Evolutionary conservation across 2,329 filamentous ascomycete genomes (phyloP), one percentile per base, ranked within the genome.

Genomic region (Clarireedia homoeocarpa): DNA sequence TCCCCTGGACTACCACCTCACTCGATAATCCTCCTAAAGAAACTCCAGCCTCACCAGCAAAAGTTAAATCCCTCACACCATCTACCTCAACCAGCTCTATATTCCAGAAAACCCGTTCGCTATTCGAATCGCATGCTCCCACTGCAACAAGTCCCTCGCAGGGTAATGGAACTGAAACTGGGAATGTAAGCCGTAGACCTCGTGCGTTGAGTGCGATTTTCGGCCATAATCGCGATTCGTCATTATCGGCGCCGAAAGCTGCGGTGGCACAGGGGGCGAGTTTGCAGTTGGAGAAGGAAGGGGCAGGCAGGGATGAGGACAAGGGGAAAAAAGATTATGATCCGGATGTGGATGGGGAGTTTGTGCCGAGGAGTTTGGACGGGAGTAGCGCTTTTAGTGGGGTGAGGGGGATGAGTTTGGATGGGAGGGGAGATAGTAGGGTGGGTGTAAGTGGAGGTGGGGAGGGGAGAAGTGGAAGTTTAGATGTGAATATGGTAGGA

Each of bases 61-160:
- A 51, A 17, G 6, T 38, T 39, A 48, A n/a, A 47, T 17, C 44
- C 7, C 15, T 47, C 44, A 9, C 54, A 26, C 56, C 59, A 17
- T 47, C 55, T n/a, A 61, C 48, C 20, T 59, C 60, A n/a, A 42
- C 51, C 14, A 60, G 52, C 27, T 59, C 51, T 17, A 59, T 66
- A 39, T 66, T 66, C 48, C 59, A 62, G 15, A 65, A 61, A 53
- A 66, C 64, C 1, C 63, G 64, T 24, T 64, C 61, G 6, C 55
- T 67, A 1, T 67, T 67, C 20, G 64, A 67, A 55, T 54, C 60
- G 9, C 51, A 55, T 23, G 30, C 58, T 2, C 49, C 57, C 1
- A 52, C 40, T 20, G 52, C 46, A 15, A 27, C 52, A 39, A 36
- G 46, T 12, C 39, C 15, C 15, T 46, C 54, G 9, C 48, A 56